Base-by-base conservation (phyloP, 2,329 filamentous ascomycete species). In the Teratosphaeria gauchensis region DNA sequence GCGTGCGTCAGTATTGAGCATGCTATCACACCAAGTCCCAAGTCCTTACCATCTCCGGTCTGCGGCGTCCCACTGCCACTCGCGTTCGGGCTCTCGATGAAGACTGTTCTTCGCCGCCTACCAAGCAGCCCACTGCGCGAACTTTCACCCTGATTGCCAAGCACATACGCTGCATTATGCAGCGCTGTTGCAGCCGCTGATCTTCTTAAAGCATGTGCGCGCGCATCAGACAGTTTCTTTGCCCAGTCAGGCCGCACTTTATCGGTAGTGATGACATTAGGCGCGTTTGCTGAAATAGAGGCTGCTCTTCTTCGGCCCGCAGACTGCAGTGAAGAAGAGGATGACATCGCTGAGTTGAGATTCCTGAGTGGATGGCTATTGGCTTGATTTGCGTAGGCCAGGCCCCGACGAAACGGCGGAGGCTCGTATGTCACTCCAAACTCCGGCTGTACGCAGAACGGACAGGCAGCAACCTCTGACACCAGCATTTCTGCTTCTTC, bases 361-460 rank as follows among this genome's bases (percentile, higher is more conserved):
- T 74, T 84, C 54, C 77, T 78, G 62, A 85, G 73, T 16, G 79
- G 75, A 52, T 80, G 63, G 55, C 76, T 70, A 53, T 56, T 48
- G 24, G 77, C 69, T 62, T 83, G 77, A 24, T 80, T 76, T 1
- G 84, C 80, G 55, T 92, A 92, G 1, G 83, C 78, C 33, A 99
- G 75, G 0, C 94, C 94, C 63, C 92, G 82, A 28, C 91, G 86
- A 77, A 97, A 97, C 0, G 89, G 85, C 2, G 94, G 94, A 12
- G 91, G 82, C 4, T 92, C 85, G 72, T 96, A 99, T 0, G 90
- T 96, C n/a, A 99, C 88, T 53, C 94, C 94, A 70, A 97, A 96
- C 64, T 99, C 92, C 1, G 90, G 85, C 65, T 94, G 90, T 55
- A 94, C 90, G 73, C 94, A 99, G 73, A 96, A 99, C 0, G 94